Evolutionary conservation across 805 yeast genomes (phyloP), one percentile per base, ranked within the genome.

Genomic region (Cyberlindnera maritima): DNA sequence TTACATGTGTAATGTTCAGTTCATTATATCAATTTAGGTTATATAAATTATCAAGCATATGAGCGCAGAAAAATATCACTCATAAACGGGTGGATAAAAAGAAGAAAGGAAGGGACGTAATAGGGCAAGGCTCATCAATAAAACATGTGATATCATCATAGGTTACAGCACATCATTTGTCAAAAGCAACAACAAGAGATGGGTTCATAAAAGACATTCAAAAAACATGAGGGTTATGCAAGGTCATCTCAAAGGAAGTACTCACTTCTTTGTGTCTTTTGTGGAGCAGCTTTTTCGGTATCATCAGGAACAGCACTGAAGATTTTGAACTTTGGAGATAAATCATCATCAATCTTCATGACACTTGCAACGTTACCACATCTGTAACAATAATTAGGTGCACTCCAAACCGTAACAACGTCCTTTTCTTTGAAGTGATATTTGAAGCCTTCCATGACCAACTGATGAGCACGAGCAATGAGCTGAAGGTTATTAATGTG

Each of bases 361-460:
- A 92, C 97, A 75, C 96, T 86, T 26, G 99, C 99, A 43, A 92
- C 98, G 63, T 92, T 92, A 49, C 99, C 99, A 71, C 98, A 92
- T 61, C 98, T 76, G 68, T 92, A 92, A 71, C 98, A 91, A 70
- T 91, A 91, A 66, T 91, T 91, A 39, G 98, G 98, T 15, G 97
- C 97, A 11, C 91, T 82, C 98, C 98, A 92, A 32, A 92, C 98
- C 0, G 99, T 92, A 32, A 92, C 99, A 43, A 92, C 97, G 20
- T 52, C 55, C 60, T 90, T 88, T 56, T 92, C 97, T 52, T 90
- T 89, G 71, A 94, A 94, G 69, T 94, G 98, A 65, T 91, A 94
- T 57, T 92, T 80, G 75, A 89, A 92, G 2, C 99, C 99, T 65
- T 92, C 99, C 97, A 94, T 95, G 18, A 94, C 98, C 66, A 92